Evolutionary conservation across 257 asterid genomes (phyloP), one percentile per base, ranked within the genome.

Genomic region (Cordia subcordata): DNA sequence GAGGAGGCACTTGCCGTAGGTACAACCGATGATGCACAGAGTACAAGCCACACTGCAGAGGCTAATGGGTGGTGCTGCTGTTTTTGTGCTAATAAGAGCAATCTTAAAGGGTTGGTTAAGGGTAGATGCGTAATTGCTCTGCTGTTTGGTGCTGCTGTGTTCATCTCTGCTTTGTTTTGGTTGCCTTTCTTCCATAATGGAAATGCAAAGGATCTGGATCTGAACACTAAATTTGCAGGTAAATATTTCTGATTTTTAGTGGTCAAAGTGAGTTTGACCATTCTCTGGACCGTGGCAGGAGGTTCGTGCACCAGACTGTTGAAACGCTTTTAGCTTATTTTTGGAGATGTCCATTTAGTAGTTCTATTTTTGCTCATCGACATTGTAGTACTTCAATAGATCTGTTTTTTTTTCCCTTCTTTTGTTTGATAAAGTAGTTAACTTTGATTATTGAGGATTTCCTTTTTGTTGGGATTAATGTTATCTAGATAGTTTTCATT

Each of bases 141-240:
- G 69, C 44, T 86, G 20, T 75, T 89, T 64, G 85, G 95, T 53
- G 68, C 75, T 50, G 97, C 79, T 32, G 94, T 86, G 62, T 65
- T 84, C 37, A 68, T 84, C 20, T 82, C 94, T 67, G 91, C 94
- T 74, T 40, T 86, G 39, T 89, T 86, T 68, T 82, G 80, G 87
- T 73, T 86, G 76, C 97, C 96, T 49, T 60, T 82, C 69, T 82
- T 84, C 65, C 84, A 53, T 45, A 58, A 19, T 63, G 77, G 91
- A 62, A 77, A 77, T 77, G 78, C 46, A 16, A 72, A 68, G 77
- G 87, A 75, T 86, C 87, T 72, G 82, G 96, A 85, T 82, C 96
- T 88, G 73, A 85, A 82, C 22, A 81, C 71, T 47, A 56, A 73
- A 62, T 77, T 68, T 69, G 61, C 69, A 65, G 82, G 82, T 77